Evolutionary conservation across 1,284 basidiomycete genomes (phyloP), one percentile per base, ranked within the genome.

Genomic region (Tilletia setariae): DNA sequence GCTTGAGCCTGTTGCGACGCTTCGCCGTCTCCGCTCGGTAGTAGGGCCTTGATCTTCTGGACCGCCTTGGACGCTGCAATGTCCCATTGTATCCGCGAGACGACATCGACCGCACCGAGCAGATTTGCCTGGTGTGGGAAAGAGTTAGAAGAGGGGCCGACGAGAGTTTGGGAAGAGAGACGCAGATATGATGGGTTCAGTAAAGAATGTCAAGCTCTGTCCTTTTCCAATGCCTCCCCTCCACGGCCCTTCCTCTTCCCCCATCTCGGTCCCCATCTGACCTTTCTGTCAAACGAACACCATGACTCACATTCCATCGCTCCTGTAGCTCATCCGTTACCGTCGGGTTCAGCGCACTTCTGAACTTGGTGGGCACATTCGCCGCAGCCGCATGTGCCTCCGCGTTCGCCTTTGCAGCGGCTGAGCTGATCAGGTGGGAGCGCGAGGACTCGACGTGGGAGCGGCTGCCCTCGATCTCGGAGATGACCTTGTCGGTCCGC

Each of bases 61-160:
- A 25, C 13, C 21, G 51, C 51, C 28, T 53, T 53, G 30, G 56
- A 61, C 15, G 32, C 56, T 28, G 56, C 56, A 15, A 61, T 61
- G 56, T 61, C 56, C 56, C 56, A 61, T 21, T 61, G 56, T 2
- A 61, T 35, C 28, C 56, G 56, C 25, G 56, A 61, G 28, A 61
- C 32, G 56, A 40, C 32, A 30, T 61, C 56, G 56, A 61, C 32
- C 3, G 56, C n/a, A n/a, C 28, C 56, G 56, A 61, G n/a, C 15
- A 61, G 23, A 30, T 61, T 25, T 32, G 56, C 32, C 56, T 61
- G 56, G 32, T 13, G 47, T 9, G 19, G 16, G 47, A 25, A 8
- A 25, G n/a, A 7, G 47, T 15, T 7, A 25, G n/a, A 8, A 25
- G 47, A 49, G 8, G 35, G 35, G 47, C 47, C 35, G 35, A 11